Percentiles rank a stretch among this genome's conserved stretches.
Evolutionary conservation across 164 flowering plant species (phyloP).

Genomic region (Macadamia tetraphylla): DNA sequence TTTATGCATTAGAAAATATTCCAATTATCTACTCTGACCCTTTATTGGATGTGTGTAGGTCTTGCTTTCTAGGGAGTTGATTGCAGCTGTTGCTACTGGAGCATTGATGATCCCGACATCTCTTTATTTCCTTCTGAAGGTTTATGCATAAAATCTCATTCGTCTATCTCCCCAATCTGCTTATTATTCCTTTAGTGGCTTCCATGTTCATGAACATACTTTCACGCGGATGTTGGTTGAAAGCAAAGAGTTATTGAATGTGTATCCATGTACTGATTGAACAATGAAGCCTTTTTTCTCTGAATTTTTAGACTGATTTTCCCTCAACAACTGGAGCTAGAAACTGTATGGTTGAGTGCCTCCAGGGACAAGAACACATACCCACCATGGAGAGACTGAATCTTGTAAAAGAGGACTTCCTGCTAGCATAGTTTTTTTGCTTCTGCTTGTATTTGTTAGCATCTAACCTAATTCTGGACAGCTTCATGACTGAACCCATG

Average conservation of each 20-base stretch:
- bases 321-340: neutral
- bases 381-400: neutral
- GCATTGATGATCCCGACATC: slow-evolving; percentile 81
- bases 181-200: neutral
- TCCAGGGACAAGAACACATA: neutral
- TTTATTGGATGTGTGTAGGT: slow-evolving; percentile 45
- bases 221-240: neutral
- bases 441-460: neutral
- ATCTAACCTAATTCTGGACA: neutral
- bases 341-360: neutral
- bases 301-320: neutral
- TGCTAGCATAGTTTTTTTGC: neutral
- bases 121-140: slow-evolving; percentile 79
- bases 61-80: slow-evolving; percentile 63
- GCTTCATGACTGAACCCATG: too few species aligned
- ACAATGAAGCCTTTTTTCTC: neutral
- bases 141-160: slow-evolving; percentile 5
- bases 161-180: neutral
- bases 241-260: neutral
- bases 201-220: too few species aligned
- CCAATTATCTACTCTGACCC: neutral
- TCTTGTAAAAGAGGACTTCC: neutral
- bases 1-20: neutral
- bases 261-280: too few species aligned
- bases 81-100: slow-evolving; percentile 64